Evolutionary conservation across 192 early-diverging fungal genomes (phyloP), one percentile per base, ranked within the genome.

Genomic region (Allomyces javanicus): DNA sequence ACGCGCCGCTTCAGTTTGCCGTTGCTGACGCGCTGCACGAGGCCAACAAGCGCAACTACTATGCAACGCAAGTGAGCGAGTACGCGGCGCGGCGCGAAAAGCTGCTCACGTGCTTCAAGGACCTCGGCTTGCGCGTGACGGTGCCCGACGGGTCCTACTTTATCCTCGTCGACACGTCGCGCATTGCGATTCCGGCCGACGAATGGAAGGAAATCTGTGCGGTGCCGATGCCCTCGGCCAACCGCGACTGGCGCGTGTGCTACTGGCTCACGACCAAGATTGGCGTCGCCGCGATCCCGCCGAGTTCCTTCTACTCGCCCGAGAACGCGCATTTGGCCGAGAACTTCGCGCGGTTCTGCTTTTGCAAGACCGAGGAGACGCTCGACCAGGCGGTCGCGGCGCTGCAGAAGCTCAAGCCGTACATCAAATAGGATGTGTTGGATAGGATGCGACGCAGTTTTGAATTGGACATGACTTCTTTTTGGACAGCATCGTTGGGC

Each of bases 81-180:
- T 97, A 97, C 72, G 69, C 83, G 62, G 67, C 67, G 43, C 85
- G 87, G 62, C 89, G 92, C 65, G 78, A 86, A 71, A 80, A 83
- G 27, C 74, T 97, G n/a, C 75, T 83, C 65, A 74, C 72, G 23
- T 77, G 82, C 9, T 84, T 93, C 72, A 74, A 80, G 22, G 77
- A 83, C 44, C 69, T 81, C 1, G 85, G 85, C 24, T 74, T 97
- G 63, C 83, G 85, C 19, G 89, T 88, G 45, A 91, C 88, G 1
- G 77, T 87, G 14, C 92, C 92, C 10, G 84, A 97, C 67, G 94
- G 94, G 50, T 86, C 89, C 24, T 97, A 97, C 81, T 97, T 92
- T 73, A 84, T 94, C 44, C 76, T 97, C 45, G 91, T 90, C 24
- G 89, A 93, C 69, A 89, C 87, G 10, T 68, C 79, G 44, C 71